Base-by-base conservation (phyloP, 345 rosid species). In the Citrus reticulata region DNA sequence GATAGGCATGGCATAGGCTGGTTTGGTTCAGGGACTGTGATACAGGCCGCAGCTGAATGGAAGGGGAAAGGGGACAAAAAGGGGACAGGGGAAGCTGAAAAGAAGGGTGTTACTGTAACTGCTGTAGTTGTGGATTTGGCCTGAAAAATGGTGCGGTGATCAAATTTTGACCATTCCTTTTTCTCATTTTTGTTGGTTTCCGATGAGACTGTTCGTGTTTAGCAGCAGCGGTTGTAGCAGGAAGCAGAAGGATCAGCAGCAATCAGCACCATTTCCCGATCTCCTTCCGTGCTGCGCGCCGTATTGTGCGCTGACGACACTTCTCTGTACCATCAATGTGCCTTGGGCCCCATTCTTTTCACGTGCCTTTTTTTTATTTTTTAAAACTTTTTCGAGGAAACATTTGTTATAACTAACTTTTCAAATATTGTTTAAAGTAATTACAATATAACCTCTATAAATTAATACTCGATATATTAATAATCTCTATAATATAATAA, bases 281-380 rank as follows among this genome's bases (percentile, higher is more conserved):
- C 71, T 65, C 11, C 72, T 34, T 73, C 81, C 81, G 81, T 27
- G 27, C 68, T 66, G 16, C 68, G 59, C 66, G 77, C 77, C 81
- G 72, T 54, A 54, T 72, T 66, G 27, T 24, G 58, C 81, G 81
- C 73, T 65, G 81, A 16, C n/a, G 80, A 69, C 17, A 11, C 51
- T 46, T 46, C 51, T 3, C 51, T 46, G 5, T 13, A 46, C 51
- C 51, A 46, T 11, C 51, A 46, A 13, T 46, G 51, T 46, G 51
- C 51, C 17, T 46, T 11, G 51, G 51, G 51, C 51, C 51, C 51
- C 51, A 46, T 11, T 10, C 17, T 3, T 46, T 46, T 46, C 51
- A 3, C 51, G 1, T 13, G 51, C 51, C 5, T 46, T 46, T 3
- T 46, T 11, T 46, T 42, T 39, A 11, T 10, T 4, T 11, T 46